Evolutionary conservation across 1,284 basidiomycete genomes (phyloP), one percentile per base, ranked within the genome.

Genomic region (Coriolopsis trogii): DNA sequence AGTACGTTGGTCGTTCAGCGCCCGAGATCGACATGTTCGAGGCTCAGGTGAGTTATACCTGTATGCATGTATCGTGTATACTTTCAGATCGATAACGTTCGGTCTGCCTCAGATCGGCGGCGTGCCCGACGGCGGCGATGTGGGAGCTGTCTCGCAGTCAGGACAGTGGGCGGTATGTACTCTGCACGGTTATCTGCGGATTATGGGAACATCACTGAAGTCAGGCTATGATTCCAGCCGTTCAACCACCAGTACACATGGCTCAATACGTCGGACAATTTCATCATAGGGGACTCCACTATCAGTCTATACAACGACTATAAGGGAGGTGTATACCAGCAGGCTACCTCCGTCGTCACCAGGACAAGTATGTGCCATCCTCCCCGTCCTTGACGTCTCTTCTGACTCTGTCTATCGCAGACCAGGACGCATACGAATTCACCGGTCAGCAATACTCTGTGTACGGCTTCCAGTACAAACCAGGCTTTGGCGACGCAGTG

Each of bases 1-100:
- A 80, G 8, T 87, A 77, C 46, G 80, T 82, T 6, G 93, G 93
- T n/a, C 81, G 93, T 45, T 79, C 85, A 2, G 89, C 90, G 1
- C 92, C 93, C 0, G 92, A 95, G 73, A 91, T 95, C 59, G 91
- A 94, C 69, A 78, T 93, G 34, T 72, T 93, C 56, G 92, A 94
- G 15, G 70, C 69, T 6, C 55, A 57, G 53, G 61, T 60, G 18
- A 8, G 58, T 30, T 3, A 13, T 7, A 23, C 13, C 12, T 20
- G 87, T n/a, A 36, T 24, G 28, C 23, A 39, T 25, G 10, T 24
- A 8, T 39, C 1, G 4, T 39, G 7, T 10, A 15, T 15, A 21
- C 12, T n/a, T 8, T 6, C 40, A 7, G 8, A n/a, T n/a, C 29
- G 13, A 6, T 33, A 16, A 21, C 20, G 23, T 16, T 20, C 6